These are phyloP conservation scores for Phytophthora sp. DNA, from an alignment of 352 stramenopile species.

Conservation along the genomic window DNA sequence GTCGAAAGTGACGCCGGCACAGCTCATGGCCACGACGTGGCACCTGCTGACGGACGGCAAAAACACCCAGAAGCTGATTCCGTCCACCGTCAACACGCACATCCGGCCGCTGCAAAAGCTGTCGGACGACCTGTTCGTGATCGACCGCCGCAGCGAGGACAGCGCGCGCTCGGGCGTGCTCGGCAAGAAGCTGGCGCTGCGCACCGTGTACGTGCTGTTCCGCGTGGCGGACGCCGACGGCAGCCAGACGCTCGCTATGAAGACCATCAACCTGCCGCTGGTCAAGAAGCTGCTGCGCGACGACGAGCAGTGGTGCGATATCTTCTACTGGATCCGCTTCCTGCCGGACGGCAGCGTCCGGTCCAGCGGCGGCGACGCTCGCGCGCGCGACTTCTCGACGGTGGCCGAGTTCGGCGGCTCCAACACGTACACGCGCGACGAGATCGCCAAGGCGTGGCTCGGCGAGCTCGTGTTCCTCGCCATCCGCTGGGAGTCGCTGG, in stretches of 20 bases:
- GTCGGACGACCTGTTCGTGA: conserved; percentile 44
- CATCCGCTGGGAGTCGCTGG: conserved; percentile 59
- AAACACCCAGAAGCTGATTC: conserved; percentile 42
- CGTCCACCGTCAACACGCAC: conserved; percentile 40
- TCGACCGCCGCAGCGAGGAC: conserved; percentile 56
- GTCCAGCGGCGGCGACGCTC: background rate
- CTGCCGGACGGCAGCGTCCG: conserved; percentile 14
- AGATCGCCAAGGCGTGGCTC: conserved; percentile 54
- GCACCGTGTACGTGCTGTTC: conserved; percentile 60
- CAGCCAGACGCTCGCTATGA: conserved; percentile 54
- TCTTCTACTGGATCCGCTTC: conserved; percentile 75
- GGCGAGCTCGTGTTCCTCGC: conserved; percentile 66
- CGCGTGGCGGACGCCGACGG: conserved; percentile 30
- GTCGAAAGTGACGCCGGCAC: conserved; percentile 19
- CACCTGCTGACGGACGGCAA: conserved; percentile 41
- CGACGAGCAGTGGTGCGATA: conserved; percentile 64
- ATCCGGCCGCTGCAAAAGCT: conserved; percentile 54
- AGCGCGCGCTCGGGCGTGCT: conserved; percentile 20
- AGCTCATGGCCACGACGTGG: conserved; percentile 46
- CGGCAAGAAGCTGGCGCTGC: conserved; percentile 38
- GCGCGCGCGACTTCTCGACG: background rate
- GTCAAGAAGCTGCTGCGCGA: conserved; percentile 46
- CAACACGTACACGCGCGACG: conserved; percentile 58
- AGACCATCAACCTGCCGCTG: conserved; percentile 61
- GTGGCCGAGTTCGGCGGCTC: conserved; percentile 52